Evolutionary conservation across 2,329 filamentous ascomycete genomes (phyloP), one percentile per base, ranked within the genome.

Genomic region (Diplodia intermedia): DNA sequence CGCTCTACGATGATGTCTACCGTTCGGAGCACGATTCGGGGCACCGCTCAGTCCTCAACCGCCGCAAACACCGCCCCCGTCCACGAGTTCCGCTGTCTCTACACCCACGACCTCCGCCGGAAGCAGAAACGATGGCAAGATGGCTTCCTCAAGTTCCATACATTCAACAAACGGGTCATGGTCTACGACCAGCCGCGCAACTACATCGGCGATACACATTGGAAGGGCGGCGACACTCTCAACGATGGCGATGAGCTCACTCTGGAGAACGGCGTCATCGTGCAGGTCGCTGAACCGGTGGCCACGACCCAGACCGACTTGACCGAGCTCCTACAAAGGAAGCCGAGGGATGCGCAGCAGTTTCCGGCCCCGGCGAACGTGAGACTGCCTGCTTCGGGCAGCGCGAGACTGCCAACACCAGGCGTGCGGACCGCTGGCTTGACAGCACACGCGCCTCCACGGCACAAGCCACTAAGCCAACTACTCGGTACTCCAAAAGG

Each of bases 41-140:
- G 54, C 60, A 71, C 61, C 71, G 75, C 33, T 72, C 72, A 57
- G 75, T 85, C 55, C 81, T 26, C 53, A 84, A 52, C 80, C 81
- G 15, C 86, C 89, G 72, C 57, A 9, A 89, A 87, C 73, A 90
- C 89, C 23, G 92, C 93, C 1, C 84, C 87, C 0, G 93, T 97
- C 49, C 83, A 91, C 75, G 93, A 96, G 75, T 96, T 90, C 78
- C 86, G 88, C 70, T 97, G 94, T 77, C 88, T 97, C 4, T 97
- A 92, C 79, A 96, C 93, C 1, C 88, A 92, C 76, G 94, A 97
- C 76, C 78, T 97, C 52, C 88, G 89, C 63, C 89, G 92, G 67
- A 97, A 97, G 81, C 89, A 92, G 73, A 97, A 97, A 78, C 85
- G 92, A 69, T 97, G 94, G 94, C 92, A 97, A 75, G 94, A 97